A percentile compares a stretch with the other conserved stretches of the same genome.
These are phyloP conservation scores for Populus pruinosa DNA, from an alignment of 345 rosid species.

Conservation along the genomic window DNA sequence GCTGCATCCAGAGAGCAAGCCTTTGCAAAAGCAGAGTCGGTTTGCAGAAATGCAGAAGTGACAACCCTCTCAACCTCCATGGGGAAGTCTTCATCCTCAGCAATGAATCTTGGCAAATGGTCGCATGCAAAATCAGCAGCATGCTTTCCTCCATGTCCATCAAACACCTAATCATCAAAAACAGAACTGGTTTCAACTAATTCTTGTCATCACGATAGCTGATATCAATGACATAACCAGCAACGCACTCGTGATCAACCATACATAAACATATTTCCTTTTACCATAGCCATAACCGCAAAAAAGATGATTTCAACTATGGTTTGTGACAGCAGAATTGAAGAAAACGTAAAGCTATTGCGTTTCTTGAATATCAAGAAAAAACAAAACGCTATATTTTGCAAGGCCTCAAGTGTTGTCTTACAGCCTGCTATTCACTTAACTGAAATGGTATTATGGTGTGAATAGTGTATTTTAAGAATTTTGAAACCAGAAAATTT, in stretches of 20 bases:
- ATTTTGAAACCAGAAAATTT: not conserved
- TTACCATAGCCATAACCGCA: not conserved
- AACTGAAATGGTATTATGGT: not conserved
- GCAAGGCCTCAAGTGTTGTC: not conserved
- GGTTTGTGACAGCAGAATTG: not conserved
- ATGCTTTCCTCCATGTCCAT: slow-evolving; percentile 92
- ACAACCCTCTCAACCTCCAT: slow-evolving; percentile 57
- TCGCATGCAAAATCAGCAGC: slow-evolving; percentile 78
- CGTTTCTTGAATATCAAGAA: not conserved
- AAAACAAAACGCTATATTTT: not conserved
- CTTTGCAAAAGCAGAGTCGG: slow-evolving; percentile 74
- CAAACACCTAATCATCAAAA: slow-evolving; percentile 48
- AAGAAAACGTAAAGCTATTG: not conserved
- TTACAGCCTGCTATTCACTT: not conserved
- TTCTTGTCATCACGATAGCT: not conserved
- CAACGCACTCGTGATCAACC: not conserved
- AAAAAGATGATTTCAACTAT: not conserved
- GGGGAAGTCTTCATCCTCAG: slow-evolving; percentile 67
- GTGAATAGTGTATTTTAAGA: not conserved
- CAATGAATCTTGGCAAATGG: slow-evolving; percentile 66
- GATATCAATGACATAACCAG: not conserved
- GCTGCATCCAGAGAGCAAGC: slow-evolving; percentile 61
- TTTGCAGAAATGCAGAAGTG: slow-evolving; percentile 76
- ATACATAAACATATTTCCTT: not conserved
- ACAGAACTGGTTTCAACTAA: not conserved